phyloP scores from a whole-genome alignment of 441 rosid species.

The Syzygium syzygioides region DNA sequence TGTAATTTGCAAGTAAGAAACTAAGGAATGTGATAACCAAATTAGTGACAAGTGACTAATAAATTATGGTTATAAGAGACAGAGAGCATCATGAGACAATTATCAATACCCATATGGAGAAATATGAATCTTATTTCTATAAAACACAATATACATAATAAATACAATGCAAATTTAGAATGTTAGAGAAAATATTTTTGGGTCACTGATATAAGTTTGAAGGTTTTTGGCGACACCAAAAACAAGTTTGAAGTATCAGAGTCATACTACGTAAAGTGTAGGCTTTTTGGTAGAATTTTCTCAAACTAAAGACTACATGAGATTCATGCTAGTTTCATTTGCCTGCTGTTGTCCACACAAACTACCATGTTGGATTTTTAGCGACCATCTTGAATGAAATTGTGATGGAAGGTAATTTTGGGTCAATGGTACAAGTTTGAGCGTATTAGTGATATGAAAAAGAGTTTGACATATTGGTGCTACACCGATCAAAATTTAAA shows the following conservation, averaged over 20 bases:
- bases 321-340: background rate
- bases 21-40: too few species aligned
- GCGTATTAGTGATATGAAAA: background rate
- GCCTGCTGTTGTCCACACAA: background rate
- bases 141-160: too few species aligned
- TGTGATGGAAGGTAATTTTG: background rate
- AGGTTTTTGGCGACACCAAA: background rate
- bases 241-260: background rate
- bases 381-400: background rate
- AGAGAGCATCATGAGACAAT: too few species aligned
- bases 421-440: background rate
- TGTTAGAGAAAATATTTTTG: background rate
- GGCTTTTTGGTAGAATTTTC: background rate
- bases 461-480: background rate
- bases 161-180: too few species aligned
- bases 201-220: background rate
- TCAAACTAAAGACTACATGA: rapidly evolving
- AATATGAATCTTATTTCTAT: too few species aligned
- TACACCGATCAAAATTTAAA: background rate
- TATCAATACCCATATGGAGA: too few species aligned
- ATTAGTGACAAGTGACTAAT: too few species aligned
- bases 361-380: background rate
- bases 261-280: background rate
- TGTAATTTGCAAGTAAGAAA: too few species aligned
- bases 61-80: too few species aligned